A percentile compares a stretch with the other conserved stretches of the same genome.
phyloP scores from a whole-genome alignment of 495 filamentous ascomycete species.

The Diplogelasinospora grovesii region DNA sequence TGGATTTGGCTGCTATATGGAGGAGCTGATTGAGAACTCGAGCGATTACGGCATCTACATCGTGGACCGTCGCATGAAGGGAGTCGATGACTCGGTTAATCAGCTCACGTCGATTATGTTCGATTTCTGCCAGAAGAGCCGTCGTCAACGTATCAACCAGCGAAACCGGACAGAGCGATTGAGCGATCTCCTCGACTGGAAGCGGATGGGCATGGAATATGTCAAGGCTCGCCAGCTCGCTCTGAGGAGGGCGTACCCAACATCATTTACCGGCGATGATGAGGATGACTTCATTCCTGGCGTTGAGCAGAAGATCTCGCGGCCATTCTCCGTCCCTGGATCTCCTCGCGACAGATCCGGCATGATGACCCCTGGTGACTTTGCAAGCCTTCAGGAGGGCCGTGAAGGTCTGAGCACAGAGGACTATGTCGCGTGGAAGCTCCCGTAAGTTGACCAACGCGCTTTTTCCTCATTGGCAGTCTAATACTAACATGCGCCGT shows the following conservation, averaged over 20 bases:
- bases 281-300: slow-evolving; percentile 82
- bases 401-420: slow-evolving; percentile 90
- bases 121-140: slow-evolving; percentile 89
- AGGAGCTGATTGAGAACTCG: slow-evolving; percentile 96
- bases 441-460: slow-evolving; percentile 71
- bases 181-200: slow-evolving; percentile 95
- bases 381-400: slow-evolving; percentile 91
- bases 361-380: slow-evolving; percentile 99
- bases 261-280: slow-evolving; percentile 67
- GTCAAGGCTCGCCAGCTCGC: slow-evolving; percentile 95
- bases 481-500: slow-evolving; percentile 8
- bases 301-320: slow-evolving; percentile 84
- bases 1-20: slow-evolving; percentile 99
- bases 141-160: slow-evolving; percentile 95
- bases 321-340: slow-evolving; percentile 88
- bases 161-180: slow-evolving; percentile 94
- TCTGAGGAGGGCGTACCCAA: slow-evolving; percentile 83
- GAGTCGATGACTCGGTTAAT: slow-evolving; percentile 94
- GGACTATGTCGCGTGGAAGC: slow-evolving; percentile 95
- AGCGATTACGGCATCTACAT: slow-evolving; percentile 98
- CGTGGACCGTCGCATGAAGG: slow-evolving; percentile 91
- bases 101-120: slow-evolving; percentile 90
- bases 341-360: slow-evolving; percentile 85
- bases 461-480: background rate
- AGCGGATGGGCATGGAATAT: slow-evolving; percentile 98